These are phyloP conservation scores for Pisolithus marmoratus DNA, from an alignment of 768 basidiomycete genomes.

Conservation along the genomic window DNA sequence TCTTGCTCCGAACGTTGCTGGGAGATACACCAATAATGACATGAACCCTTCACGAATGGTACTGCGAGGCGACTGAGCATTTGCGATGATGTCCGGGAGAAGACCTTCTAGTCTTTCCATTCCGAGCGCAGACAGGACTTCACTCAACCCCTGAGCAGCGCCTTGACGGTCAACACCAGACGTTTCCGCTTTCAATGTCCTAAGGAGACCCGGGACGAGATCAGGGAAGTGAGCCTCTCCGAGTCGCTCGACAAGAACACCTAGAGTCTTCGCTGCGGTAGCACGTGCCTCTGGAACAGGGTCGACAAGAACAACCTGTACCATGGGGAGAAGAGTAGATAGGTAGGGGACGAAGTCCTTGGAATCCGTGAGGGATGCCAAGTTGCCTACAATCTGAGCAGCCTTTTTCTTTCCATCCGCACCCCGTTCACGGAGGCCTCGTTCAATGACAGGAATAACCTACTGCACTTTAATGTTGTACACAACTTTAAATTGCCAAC, in stretches of 20 bases:
- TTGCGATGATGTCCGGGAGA: constrained; percentile 88
- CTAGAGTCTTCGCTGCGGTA: constrained; percentile 94
- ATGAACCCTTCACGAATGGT: constrained; percentile 98
- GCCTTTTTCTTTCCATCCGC: constrained; percentile 95
- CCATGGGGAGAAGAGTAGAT: constrained; percentile 80
- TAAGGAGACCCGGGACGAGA: constrained; percentile 82
- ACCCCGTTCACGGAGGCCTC: constrained; percentile 88
- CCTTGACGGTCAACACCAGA: constrained; percentile 97
- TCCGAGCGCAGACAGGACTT: constrained; percentile 94
- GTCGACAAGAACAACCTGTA: constrained; percentile 89
- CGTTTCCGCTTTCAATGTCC: constrained; percentile 86
- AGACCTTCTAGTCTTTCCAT: constrained; percentile 95
- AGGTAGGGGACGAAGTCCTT: constrained; percentile 96
- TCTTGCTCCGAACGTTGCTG: constrained; percentile 92
- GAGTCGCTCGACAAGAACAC: constrained; percentile 92
- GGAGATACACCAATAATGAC: constrained; percentile 91
- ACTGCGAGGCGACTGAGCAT: constrained; percentile 82
- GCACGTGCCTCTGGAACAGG: constrained; percentile 97
- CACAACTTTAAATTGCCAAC: constrained; percentile 20
- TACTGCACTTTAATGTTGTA: constrained; percentile 22
- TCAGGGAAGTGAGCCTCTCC: constrained; percentile 96
- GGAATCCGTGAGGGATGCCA: constrained; percentile 82
- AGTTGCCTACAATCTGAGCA: constrained; percentile 95
- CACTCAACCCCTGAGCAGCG: constrained; percentile 93
- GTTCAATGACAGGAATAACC: constrained; percentile 93